Percentiles rank a stretch among this genome's conserved stretches.
Evolutionary conservation across 352 stramenopile species (phyloP).

Genomic region (Globisporangium orthogonon): DNA sequence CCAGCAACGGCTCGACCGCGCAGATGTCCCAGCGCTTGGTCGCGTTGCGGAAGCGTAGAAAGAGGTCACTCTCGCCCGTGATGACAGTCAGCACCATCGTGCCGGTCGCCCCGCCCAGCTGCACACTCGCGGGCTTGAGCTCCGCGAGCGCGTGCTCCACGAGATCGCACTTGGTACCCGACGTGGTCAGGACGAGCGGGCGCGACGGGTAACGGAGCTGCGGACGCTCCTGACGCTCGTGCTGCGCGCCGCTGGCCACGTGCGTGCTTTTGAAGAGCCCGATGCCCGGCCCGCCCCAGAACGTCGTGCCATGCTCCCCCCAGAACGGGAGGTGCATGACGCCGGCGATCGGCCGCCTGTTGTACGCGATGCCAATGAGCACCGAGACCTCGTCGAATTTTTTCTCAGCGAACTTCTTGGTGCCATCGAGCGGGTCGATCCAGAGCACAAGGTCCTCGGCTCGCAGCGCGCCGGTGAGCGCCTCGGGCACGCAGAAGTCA

Average conservation of each 20-base stretch:
- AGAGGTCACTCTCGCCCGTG: constrained; percentile 52
- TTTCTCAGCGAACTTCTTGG: constrained; percentile 68
- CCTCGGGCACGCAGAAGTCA: constrained; percentile 9
- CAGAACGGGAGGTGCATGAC: constrained; percentile 72
- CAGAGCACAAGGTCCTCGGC: constrained; percentile 56
- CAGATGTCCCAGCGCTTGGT: constrained; percentile 82
- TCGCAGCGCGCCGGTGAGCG: constrained; percentile 24
- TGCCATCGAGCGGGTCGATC: constrained; percentile 76
- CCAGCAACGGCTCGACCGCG: constrained; percentile 57
- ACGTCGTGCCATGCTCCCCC: constrained; percentile 41
- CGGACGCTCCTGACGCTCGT: constrained; percentile 19
- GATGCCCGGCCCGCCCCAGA: constrained; percentile 52
- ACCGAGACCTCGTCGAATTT: constrained; percentile 76
- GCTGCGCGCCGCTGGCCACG: constrained; percentile 15
- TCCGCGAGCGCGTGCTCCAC: constrained; percentile 33
- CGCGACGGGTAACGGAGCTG: constrained; percentile 28
- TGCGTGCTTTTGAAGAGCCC: constrained; percentile 46
- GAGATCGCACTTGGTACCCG: constrained; percentile 42
- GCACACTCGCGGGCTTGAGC: constrained; percentile 27
- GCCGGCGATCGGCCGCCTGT: constrained; percentile 52
- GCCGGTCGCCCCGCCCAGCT: constrained; percentile 57
- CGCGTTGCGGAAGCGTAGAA: constrained; percentile 60
- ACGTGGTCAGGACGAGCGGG: constrained; percentile 44
- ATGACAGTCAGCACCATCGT: constrained; percentile 69
- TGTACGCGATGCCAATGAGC: constrained; percentile 65